Base-by-base conservation (phyloP, 208 protist genomes). In the Acanthamoeba lenticulata region DNA sequence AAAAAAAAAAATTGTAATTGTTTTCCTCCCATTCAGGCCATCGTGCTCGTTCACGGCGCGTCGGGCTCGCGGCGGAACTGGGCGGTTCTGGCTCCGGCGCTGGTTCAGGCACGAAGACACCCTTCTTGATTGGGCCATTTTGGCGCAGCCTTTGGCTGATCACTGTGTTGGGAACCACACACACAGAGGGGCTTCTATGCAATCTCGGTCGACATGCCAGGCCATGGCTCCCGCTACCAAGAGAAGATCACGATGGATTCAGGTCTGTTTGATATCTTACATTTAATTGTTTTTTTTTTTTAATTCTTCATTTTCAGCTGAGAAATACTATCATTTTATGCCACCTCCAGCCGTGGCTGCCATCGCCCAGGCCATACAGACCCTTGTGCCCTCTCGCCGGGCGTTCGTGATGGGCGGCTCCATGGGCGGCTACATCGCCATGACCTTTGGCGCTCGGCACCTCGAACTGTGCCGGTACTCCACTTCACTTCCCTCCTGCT, bases 231-330 rank as follows among this genome's bases (percentile, higher is more conserved):
- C 17, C 11, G 69, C 6, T 81, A 81, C 69, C 34, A 36, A 11
- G 69, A 81, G 69, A 81, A 81, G 69, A 29, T 81, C 36, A 81
- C 69, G 36, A 81, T 81, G 69, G 69, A 81, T 24, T 81, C 69
- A 24, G 69, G 69, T 60, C n/a, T n/a, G n/a, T n/a, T n/a, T n/a
- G n/a, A n/a, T n/a, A n/a, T n/a, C n/a, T n/a, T n/a, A n/a, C n/a
- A n/a, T n/a, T n/a, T n/a, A n/a, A n/a, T n/a, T n/a, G n/a, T n/a
- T n/a, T n/a, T n/a, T n/a, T n/a, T n/a, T n/a, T n/a, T n/a, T n/a
- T n/a, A n/a, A n/a, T n/a, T n/a, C n/a, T n/a, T n/a, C n/a, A n/a
- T n/a, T n/a, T n/a, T n/a, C n/a, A n/a, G n/a, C n/a, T n/a, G n/a
- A n/a, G n/a, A n/a, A n/a, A n/a, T n/a, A n/a, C n/a, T n/a, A n/a